Conservation (phyloP, 2,329 filamentous ascomycete species). For the Talaromyces sp. region DNA sequence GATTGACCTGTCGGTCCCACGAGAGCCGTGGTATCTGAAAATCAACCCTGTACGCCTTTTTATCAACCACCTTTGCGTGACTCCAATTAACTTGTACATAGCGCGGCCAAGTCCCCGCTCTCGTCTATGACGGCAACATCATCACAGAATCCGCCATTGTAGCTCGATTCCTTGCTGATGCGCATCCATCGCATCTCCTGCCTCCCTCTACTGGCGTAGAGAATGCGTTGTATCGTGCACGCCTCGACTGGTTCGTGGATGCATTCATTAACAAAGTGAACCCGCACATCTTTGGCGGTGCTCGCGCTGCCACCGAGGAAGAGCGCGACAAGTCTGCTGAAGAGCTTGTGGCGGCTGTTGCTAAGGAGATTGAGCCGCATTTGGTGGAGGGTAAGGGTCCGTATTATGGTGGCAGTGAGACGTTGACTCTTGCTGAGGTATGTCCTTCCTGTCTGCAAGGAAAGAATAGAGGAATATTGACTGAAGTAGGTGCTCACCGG, state of each 20-base stretch:
- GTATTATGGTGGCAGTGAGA: constrained; percentile 64
- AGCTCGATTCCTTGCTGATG: constrained; percentile 68
- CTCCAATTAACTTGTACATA: constrained; percentile 25
- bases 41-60: constrained; percentile 62
- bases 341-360: constrained; percentile 56
- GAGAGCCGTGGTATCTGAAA: constrained; percentile 70
- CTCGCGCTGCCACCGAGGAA: constrained; percentile 49
- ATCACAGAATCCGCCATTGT: constrained; percentile 73
- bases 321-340: constrained; percentile 53
- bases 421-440: constrained; percentile 72
- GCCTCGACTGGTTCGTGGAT: constrained; percentile 70
- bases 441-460: constrained; percentile 21
- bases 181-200: constrained; percentile 65
- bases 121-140: constrained; percentile 68
- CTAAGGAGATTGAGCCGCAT: constrained; percentile 72
- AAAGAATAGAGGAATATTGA: neutral
- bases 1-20: constrained; percentile 68
- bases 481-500: constrained; percentile 57
- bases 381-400: constrained; percentile 53
- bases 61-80: neutral
- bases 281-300: constrained; percentile 46
- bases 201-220: constrained; percentile 55
- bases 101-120: constrained; percentile 70
- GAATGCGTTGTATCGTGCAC: constrained; percentile 62
- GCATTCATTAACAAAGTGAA: constrained; percentile 65